phyloP scores from a whole-genome alignment of 2,329 filamentous ascomycete species.

The Davidsoniella virescens region DNA sequence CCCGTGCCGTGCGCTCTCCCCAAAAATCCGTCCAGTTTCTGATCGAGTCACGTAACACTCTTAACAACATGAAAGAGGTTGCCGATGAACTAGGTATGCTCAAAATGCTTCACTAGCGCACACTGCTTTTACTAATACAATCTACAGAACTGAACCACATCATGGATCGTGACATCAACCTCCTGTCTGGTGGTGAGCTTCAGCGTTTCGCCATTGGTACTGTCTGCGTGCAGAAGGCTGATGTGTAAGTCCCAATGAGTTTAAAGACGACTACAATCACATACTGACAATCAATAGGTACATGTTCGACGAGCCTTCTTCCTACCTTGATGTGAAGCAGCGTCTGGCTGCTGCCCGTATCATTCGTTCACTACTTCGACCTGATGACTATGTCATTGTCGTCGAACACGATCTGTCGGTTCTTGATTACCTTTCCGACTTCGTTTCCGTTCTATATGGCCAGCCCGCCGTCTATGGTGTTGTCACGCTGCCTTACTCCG shows the following conservation, averaged over 20 bases:
- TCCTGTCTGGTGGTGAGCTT: conserved; percentile 91
- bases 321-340: conserved; percentile 98
- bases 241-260: conserved; percentile 35
- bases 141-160: conserved; percentile 62
- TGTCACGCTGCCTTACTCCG: conserved; percentile 85
- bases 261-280: conserved; percentile 14
- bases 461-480: conserved; percentile 94
- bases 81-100: conserved; percentile 46
- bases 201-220: conserved; percentile 96
- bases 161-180: conserved; percentile 74
- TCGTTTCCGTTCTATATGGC: conserved; percentile 93
- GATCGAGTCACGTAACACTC: conserved; percentile 57
- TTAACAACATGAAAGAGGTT: conserved; percentile 69
- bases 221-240: conserved; percentile 87
- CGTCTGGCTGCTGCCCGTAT: conserved; percentile 82
- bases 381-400: conserved; percentile 92
- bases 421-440: conserved; percentile 95
- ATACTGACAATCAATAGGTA: conserved; percentile 32
- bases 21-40: conserved; percentile 66
- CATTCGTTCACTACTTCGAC: conserved; percentile 76
- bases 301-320: conserved; percentile 99
- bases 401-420: conserved; percentile 99
- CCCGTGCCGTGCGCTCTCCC: conserved; percentile 70
- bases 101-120: not conserved
- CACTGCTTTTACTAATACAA: conserved; percentile 16